Evolutionary conservation across 2,329 filamentous ascomycete genomes (phyloP), one percentile per base, ranked within the genome.

Genomic region (Hymenoscyphus fraxineus): DNA sequence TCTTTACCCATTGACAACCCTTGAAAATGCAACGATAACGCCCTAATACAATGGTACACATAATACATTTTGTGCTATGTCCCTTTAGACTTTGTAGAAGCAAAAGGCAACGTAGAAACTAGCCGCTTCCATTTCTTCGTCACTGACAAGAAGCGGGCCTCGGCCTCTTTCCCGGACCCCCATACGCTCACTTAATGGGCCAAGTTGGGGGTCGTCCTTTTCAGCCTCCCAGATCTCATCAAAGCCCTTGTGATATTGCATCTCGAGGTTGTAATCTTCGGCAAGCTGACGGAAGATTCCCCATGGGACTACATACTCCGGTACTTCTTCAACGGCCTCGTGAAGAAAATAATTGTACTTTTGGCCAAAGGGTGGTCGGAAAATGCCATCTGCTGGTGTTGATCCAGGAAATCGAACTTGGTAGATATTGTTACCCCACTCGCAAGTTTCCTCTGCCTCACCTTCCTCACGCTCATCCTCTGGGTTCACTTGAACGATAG

Each of bases 261-360:
- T 79, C 77, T 99, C 95, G 6, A 99, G 85, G 72, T 97, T 97
- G 82, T 94, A 99, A 75, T 98, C 93, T 75, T 97, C 93, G 19
- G 95, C 95, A 72, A 98, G 81, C 32, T 92, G 93, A 78, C 95
- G 91, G 80, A 99, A 98, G 0, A 93, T 93, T 76, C 97, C 93
- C 94, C 95, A 99, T 0, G 95, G 95, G 1, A 99, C 95, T 1
- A 99, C 94, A 75, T 97, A 99, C 79, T 99, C 95, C 2, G 95
- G 94, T 7, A 97, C 92, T 74, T 93, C 91, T 76, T 98, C 94
- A 22, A 99, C 95, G 0, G 95, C 95, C 78, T 99, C 95, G 73
- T 95, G 89, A 64, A 99, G 87, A 77, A 93, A 96, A 81, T 97
- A 99, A 74, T 88, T 96, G 80, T 99, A 99, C 77, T 95, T 97